phyloP scores from a whole-genome alignment of 140 eudicot genomes.

The Erigeron philadelphicus region DNA sequence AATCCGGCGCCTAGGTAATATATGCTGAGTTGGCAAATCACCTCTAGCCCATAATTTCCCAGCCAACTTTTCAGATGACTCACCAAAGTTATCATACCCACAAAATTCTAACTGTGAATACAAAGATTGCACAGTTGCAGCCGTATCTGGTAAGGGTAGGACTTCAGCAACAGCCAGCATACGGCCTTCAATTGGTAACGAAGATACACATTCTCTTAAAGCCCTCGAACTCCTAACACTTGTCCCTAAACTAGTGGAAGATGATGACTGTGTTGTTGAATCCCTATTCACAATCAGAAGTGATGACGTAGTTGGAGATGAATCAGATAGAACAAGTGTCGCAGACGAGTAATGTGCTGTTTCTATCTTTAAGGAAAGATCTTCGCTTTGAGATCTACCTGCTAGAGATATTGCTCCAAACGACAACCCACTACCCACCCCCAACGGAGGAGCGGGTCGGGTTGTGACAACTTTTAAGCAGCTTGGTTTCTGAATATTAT shows the following conservation, averaged over 20 bases:
- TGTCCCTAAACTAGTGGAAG: slow-evolving; percentile 55
- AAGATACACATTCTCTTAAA: slow-evolving; percentile 77
- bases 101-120: slow-evolving; percentile 68
- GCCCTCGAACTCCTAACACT: slow-evolving; percentile 76
- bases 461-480: slow-evolving; percentile 84
- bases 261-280: slow-evolving; percentile 55
- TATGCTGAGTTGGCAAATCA: slow-evolving; percentile 84
- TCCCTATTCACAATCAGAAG: slow-evolving; percentile 74
- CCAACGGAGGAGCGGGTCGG: slow-evolving; percentile 90
- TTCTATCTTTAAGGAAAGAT: slow-evolving; percentile 76
- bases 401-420: slow-evolving; percentile 74
- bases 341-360: slow-evolving; percentile 88
- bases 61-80: slow-evolving; percentile 67
- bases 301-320: slow-evolving; percentile 89
- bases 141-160: slow-evolving; percentile 74
- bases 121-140: slow-evolving; percentile 69
- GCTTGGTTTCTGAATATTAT: slow-evolving; percentile 60
- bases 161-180: slow-evolving; percentile 94
- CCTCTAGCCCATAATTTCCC: slow-evolving; percentile 93
- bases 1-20: slow-evolving; percentile 72
- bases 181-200: slow-evolving; percentile 87
- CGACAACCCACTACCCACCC: slow-evolving; percentile 77
- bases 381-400: slow-evolving; percentile 70
- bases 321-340: slow-evolving; percentile 84
- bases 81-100: slow-evolving; percentile 56